Conservation (phyloP, 805 yeast genomes). For the Yamadazyma phyllophila region DNA sequence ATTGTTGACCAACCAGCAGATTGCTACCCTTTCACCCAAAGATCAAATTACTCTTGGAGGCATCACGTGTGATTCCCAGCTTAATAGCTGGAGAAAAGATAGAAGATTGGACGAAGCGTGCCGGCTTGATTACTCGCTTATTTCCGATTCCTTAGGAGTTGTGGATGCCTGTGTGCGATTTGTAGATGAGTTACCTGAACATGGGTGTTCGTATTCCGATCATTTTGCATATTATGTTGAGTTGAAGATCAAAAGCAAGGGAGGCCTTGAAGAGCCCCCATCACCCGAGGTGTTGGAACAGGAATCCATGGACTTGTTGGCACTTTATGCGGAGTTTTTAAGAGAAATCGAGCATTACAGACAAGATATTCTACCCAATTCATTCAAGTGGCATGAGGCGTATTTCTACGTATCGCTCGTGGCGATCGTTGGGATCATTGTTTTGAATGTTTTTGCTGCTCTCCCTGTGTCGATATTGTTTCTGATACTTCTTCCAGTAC, state of each 20-base stretch:
- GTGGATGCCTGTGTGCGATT: slow-evolving; percentile 69
- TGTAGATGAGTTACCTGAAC: slow-evolving; percentile 62
- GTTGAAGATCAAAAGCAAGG: slow-evolving; percentile 18
- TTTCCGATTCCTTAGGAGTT: slow-evolving; percentile 58
- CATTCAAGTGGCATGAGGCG: slow-evolving; percentile 58
- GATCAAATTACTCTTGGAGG: slow-evolving; percentile 74
- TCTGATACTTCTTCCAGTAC: slow-evolving; percentile 50
- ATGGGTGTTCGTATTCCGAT: slow-evolving; percentile 71
- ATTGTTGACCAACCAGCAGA: slow-evolving; percentile 12
- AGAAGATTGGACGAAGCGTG: slow-evolving; percentile 68
- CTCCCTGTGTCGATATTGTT: slow-evolving; percentile 32
- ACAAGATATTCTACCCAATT: slow-evolving; percentile 50
- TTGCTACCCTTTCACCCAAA: slow-evolving; percentile 27
- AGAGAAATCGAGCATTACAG: slow-evolving; percentile 42
- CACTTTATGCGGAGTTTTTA: slow-evolving; percentile 3
- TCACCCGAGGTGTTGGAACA: neutral
- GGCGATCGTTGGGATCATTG: slow-evolving; percentile 1
- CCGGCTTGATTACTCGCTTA: slow-evolving; percentile 84
- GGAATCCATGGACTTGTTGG: neutral
- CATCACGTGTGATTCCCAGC: slow-evolving; percentile 81
- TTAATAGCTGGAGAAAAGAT: slow-evolving; percentile 81
- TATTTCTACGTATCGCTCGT: slow-evolving; percentile 61
- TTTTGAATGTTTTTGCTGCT: slow-evolving; percentile 45
- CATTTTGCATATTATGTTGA: slow-evolving; percentile 77
- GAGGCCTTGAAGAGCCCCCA: neutral